These are phyloP conservation scores for Chlorophyllum brunneum DNA, from an alignment of 768 basidiomycete genomes.

Conservation along the genomic window DNA sequence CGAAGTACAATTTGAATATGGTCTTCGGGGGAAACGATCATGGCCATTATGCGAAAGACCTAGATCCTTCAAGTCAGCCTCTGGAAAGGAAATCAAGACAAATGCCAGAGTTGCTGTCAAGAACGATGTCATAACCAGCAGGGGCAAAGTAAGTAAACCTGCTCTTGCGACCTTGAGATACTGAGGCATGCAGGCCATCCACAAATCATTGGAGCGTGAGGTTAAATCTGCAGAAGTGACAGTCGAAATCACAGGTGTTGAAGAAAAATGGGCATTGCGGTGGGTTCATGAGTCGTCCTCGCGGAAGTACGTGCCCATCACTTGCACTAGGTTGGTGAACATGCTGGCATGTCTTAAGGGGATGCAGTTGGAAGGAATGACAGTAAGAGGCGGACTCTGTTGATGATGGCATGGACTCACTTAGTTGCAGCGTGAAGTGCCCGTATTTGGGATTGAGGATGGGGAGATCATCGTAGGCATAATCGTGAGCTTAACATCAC, in stretches of 20 bases:
- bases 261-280: conserved; percentile 81
- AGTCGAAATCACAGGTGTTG: conserved; percentile 48
- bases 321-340: conserved; percentile 55
- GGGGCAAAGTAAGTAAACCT: conserved; percentile 47
- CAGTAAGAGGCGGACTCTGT: conserved; percentile 34
- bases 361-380: conserved; percentile 43
- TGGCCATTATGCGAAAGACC: conserved; percentile 50
- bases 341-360: conserved; percentile 64
- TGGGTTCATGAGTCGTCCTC: conserved; percentile 24
- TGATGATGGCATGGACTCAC: not conserved
- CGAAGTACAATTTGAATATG: conserved; percentile 77
- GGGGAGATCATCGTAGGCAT: conserved; percentile 65
- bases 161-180: not conserved
- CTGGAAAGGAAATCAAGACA: conserved; percentile 60
- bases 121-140: conserved; percentile 51
- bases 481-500: conserved; percentile 45
- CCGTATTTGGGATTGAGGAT: conserved; percentile 74
- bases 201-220: conserved; percentile 75
- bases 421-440: conserved; percentile 66
- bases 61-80: conserved; percentile 46
- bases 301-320: not conserved
- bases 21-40: conserved; percentile 55
- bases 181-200: conserved; percentile 49
- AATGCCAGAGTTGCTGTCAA: conserved; percentile 43
- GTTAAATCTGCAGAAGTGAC: conserved; percentile 52